Percentiles rank a stretch among this genome's conserved stretches.
These are phyloP conservation scores for Crithidia brevicula DNA, from an alignment of 208 protist genomes.

Conservation along the genomic window DNA sequence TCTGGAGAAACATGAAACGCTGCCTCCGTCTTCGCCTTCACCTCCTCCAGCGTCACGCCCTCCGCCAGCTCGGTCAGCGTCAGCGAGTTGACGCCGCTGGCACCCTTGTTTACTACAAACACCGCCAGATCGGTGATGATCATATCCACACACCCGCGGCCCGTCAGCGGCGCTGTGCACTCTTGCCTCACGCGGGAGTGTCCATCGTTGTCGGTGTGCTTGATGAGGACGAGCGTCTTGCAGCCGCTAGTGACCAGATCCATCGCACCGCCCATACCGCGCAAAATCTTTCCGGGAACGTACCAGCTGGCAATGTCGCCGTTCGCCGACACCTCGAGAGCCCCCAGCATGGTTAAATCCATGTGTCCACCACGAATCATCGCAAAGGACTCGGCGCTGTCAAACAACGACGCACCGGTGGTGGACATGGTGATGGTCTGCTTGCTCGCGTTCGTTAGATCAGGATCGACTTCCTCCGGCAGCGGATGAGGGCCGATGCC, in stretches of 20 bases:
- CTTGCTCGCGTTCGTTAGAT: slow-evolving; percentile 96
- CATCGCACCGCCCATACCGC: slow-evolving; percentile 94
- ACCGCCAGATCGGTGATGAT: slow-evolving; percentile 94
- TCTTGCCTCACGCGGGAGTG: slow-evolving; percentile 73
- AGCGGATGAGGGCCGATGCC: slow-evolving; percentile 90
- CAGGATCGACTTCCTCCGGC: slow-evolving; percentile 78
- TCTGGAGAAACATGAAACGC: slow-evolving; percentile 41
- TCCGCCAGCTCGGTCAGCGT: slow-evolving; percentile 72
- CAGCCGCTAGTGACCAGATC: slow-evolving; percentile 76
- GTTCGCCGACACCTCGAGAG: slow-evolving; percentile 83
- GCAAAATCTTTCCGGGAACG: slow-evolving; percentile 93
- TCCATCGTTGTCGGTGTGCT: slow-evolving; percentile 90
- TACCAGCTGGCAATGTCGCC: slow-evolving; percentile 97
- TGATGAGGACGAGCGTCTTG: slow-evolving; percentile 93
- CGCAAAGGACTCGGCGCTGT: slow-evolving; percentile 83
- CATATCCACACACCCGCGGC: slow-evolving; percentile 59
- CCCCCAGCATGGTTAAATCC: slow-evolving; percentile 93
- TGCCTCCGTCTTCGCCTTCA: slow-evolving; percentile 54
- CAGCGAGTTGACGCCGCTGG: slow-evolving; percentile 34
- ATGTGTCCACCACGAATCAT: slow-evolving; percentile 96
- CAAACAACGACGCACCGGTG: slow-evolving; percentile 72
- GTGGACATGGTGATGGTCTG: slow-evolving; percentile 90
- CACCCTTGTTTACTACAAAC: slow-evolving; percentile 67
- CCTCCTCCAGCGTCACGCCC: slow-evolving; percentile 79
- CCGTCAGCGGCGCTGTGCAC: slow-evolving; percentile 90